These are phyloP conservation scores for Panaeolus cyanescens DNA, from an alignment of 768 basidiomycete genomes.

Conservation along the genomic window DNA sequence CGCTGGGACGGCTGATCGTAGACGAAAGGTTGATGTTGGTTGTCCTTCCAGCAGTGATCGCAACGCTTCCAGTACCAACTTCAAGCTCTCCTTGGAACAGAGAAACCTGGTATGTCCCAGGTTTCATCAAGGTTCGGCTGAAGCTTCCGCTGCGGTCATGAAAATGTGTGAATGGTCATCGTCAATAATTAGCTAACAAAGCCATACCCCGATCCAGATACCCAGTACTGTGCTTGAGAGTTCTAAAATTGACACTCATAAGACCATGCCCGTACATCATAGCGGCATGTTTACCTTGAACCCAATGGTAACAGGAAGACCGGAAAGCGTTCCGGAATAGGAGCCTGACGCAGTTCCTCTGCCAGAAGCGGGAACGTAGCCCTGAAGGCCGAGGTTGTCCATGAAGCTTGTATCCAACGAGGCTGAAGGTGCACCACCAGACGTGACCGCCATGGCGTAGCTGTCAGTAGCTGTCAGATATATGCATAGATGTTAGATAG, in stretches of 20 bases:
- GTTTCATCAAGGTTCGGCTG: conserved; percentile 46
- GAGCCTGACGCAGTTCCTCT: conserved; percentile 46
- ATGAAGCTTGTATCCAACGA: conserved; percentile 45
- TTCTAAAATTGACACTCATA: conserved; percentile 26
- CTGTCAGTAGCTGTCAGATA: conserved; percentile 16
- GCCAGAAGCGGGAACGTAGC: conserved; percentile 43
- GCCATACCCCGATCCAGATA: conserved; percentile 36
- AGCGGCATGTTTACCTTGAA: conserved; percentile 33
- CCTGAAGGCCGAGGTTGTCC: conserved; percentile 41
- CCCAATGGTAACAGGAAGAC: conserved; percentile 39
- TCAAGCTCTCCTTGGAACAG: conserved; percentile 49
- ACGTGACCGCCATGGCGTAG: conserved; percentile 45
- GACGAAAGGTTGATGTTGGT: conserved; percentile 32
- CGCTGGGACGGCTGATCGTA: conserved; percentile 32
- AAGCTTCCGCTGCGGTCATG: conserved; percentile 35
- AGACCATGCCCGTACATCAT: not conserved
- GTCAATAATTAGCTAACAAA: not conserved
- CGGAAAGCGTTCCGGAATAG: conserved; percentile 43
- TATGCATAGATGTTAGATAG: not conserved
- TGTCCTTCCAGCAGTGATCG: conserved; percentile 41
- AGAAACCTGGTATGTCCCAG: conserved; percentile 48
- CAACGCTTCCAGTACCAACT: conserved; percentile 42
- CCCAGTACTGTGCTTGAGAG: conserved; percentile 49
- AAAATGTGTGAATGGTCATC: not conserved
- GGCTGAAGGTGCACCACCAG: conserved; percentile 43